Evolutionary conservation across 78 protist species (phyloP).

Genomic region (Dictyostelium brefeldianum): DNA sequence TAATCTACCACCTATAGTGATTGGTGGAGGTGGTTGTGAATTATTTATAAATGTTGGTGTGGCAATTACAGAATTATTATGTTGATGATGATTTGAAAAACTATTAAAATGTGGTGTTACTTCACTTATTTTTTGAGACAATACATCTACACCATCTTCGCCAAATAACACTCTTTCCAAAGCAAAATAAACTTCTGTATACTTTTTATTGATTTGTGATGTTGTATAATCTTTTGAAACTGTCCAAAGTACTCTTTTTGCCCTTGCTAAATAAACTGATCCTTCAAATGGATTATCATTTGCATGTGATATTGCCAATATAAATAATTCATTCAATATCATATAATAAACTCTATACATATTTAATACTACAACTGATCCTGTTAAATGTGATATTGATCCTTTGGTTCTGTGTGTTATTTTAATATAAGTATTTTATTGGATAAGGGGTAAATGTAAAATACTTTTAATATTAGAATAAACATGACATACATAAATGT

Average conservation of each 20-base stretch:
- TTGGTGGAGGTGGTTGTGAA: slow-evolving; percentile 1
- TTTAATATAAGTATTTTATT: background rate
- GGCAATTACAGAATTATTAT: background rate
- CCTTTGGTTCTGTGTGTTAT: slow-evolving; percentile 18
- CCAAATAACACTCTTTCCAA: slow-evolving; percentile 65
- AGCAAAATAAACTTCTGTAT: slow-evolving; percentile 51
- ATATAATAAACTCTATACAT: slow-evolving; percentile 76
- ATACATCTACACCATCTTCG: slow-evolving; percentile 57
- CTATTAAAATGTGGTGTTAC: slow-evolving; percentile 33
- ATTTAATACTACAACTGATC: slow-evolving; percentile 64
- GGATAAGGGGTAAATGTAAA: too few species aligned
- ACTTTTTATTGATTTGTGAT: slow-evolving; percentile 14
- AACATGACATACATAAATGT: slow-evolving; percentile 41
- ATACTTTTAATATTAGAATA: background rate
- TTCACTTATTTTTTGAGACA: slow-evolving; percentile 29
- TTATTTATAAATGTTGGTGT: slow-evolving; percentile 17
- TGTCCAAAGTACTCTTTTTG: slow-evolving; percentile 33
- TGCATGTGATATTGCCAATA: slow-evolving; percentile 73
- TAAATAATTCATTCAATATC: slow-evolving; percentile 54
- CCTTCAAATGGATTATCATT: slow-evolving; percentile 80
- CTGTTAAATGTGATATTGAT: slow-evolving; percentile 51
- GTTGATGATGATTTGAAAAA: background rate
- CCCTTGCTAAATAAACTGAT: slow-evolving; percentile 59
- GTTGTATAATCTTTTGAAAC: slow-evolving; percentile 22
- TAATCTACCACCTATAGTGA: background rate